These are phyloP conservation scores for Solanum tacnaense DNA, from an alignment of 257 asterid genomes.

Conservation along the genomic window DNA sequence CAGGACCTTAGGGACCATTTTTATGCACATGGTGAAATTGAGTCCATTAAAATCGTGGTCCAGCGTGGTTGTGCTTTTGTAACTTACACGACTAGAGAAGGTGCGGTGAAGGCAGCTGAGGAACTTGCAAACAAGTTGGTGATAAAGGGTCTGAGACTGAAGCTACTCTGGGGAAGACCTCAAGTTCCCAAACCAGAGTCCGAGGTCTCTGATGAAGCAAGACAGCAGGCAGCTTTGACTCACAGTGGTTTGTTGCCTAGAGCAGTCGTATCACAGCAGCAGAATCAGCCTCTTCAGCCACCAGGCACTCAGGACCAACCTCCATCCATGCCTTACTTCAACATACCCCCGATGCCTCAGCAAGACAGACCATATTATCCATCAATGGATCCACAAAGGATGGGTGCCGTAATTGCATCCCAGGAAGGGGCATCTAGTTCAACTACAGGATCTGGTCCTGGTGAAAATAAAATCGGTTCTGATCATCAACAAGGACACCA, in stretches of 20 bases:
- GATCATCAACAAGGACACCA: conserved; percentile 38
- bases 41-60: conserved; percentile 77
- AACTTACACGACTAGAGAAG: conserved; percentile 84
- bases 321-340: conserved; percentile 70
- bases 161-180: conserved; percentile 91
- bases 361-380: conserved; percentile 74
- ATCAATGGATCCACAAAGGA: conserved; percentile 95
- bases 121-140: conserved; percentile 81
- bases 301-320: conserved; percentile 49
- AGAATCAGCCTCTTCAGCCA: conserved; percentile 52
- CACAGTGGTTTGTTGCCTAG: conserved; percentile 84
- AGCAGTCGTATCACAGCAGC: conserved; percentile 90
- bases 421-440: conserved; percentile 47
- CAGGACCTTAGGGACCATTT: conserved; percentile 93
- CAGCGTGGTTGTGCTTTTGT: conserved; percentile 94
- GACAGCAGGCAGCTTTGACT: conserved; percentile 62
- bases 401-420: conserved; percentile 71
- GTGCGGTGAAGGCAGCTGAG: conserved; percentile 95
- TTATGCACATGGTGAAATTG: conserved; percentile 93
- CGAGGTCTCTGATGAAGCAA: conserved; percentile 65
- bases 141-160: conserved; percentile 76
- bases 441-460: conserved; percentile 29
- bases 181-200: conserved; percentile 60
- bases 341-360: conserved; percentile 73
- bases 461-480: conserved; percentile 31